phyloP scores from a whole-genome alignment of 306 rosid genomes.

The Mucuna pruriens region DNA sequence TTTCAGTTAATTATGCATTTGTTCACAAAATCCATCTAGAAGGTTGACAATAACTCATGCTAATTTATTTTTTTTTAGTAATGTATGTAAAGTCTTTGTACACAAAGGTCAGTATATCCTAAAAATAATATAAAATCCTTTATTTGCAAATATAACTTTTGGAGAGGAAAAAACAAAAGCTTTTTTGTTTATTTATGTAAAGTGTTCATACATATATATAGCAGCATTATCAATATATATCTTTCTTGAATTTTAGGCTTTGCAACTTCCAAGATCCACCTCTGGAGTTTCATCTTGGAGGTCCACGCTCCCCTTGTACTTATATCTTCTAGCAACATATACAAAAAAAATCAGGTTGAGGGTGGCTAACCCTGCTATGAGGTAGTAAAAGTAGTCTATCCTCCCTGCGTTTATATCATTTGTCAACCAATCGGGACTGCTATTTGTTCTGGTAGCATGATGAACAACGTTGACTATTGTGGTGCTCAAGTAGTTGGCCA shows the following conservation, averaged over 20 bases:
- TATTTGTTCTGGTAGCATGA: slow-evolving; percentile 36
- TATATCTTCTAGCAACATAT: slow-evolving; percentile 47
- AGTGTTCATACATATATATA: background rate
- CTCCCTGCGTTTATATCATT: slow-evolving; percentile 64
- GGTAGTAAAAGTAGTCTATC: slow-evolving; percentile 68
- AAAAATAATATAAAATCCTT: no score
- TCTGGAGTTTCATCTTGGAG: background rate
- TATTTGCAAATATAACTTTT: background rate
- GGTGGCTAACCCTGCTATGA: slow-evolving; percentile 52
- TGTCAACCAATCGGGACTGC: slow-evolving; percentile 65
- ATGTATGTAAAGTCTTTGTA: no score
- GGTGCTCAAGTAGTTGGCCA: slow-evolving; percentile 53
- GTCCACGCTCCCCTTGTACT: slow-evolving; percentile 49
- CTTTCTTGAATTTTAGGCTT: background rate
- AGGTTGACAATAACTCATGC: no score
- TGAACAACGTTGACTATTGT: slow-evolving; percentile 50
- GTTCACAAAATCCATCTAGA: no score
- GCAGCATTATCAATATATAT: background rate
- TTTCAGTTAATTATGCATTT: no score
- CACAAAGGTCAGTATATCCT: no score
- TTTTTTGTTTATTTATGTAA: background rate
- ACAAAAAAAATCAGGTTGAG: slow-evolving; percentile 54
- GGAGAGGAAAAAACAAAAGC: background rate
- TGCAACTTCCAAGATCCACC: slow-evolving; percentile 1
- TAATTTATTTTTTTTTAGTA: no score